Evolutionary conservation across 306 rosid genomes (phyloP).

Genomic region (Parietaria judaica): DNA sequence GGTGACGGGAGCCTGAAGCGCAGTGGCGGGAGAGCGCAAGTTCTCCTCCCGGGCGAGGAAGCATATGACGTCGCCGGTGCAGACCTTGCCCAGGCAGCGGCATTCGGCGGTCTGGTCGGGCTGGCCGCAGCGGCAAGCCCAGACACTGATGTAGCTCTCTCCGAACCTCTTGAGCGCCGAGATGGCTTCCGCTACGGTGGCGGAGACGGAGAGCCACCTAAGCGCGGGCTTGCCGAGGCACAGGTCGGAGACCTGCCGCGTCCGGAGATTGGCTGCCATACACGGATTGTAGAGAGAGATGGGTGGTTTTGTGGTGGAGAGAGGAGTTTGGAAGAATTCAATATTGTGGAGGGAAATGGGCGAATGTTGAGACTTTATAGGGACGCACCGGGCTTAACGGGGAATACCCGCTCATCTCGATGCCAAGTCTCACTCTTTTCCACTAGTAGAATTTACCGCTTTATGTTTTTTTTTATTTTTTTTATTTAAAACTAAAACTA

Average conservation of each 20-base stretch:
- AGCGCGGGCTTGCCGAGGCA: conserved; percentile 87
- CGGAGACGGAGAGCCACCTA: conserved; percentile 35
- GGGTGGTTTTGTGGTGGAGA: background rate
- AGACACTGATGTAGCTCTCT: conserved; percentile 47
- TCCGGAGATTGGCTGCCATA: conserved; percentile 58
- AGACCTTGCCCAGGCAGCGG: conserved; percentile 54
- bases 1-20: conserved; percentile 45
- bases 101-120: conserved; percentile 11
- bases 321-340: background rate
- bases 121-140: conserved; percentile 67
- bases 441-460: too few relatives aligned
- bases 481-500: too few relatives aligned
- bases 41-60: conserved; percentile 44
- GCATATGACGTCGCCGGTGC: conserved; percentile 50
- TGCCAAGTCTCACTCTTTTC: background rate
- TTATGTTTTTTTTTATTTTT: too few relatives aligned
- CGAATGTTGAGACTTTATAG: background rate
- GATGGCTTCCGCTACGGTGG: conserved; percentile 61
- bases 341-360: background rate
- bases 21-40: conserved; percentile 39
- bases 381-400: conserved; percentile 9
- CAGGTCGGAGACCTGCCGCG: conserved; percentile 55
- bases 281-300: conserved; percentile 24
- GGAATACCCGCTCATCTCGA: conserved; percentile 18
- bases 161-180: conserved; percentile 35